Conservation (phyloP, 108 stramenopile species). For the Pelagomonas calceolata region DNA sequence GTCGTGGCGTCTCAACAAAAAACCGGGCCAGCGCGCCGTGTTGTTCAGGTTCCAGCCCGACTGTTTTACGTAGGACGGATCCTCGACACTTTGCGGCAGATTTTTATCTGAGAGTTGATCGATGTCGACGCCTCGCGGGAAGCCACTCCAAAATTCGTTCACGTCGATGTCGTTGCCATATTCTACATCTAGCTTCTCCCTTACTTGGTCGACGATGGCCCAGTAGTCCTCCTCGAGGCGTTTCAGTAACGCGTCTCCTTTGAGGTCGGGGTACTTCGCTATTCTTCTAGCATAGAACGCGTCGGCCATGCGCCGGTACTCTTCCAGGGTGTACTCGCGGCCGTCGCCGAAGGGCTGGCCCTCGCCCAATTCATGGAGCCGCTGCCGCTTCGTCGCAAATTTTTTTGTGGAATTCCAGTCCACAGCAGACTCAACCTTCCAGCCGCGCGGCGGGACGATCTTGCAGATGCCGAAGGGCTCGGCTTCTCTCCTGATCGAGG, state of each 20-base stretch:
- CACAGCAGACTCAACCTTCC: constrained; percentile 50
- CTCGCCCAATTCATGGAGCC: constrained; percentile 13
- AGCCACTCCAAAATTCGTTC: constrained; percentile 70
- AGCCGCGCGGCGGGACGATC: constrained; percentile 87
- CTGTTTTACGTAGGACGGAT: constrained; percentile 5
- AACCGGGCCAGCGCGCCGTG: constrained; percentile 68
- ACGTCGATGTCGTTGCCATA: constrained; percentile 86
- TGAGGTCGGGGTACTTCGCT: constrained; percentile 27
- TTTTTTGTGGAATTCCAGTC: constrained; percentile 46
- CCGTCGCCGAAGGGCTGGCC: constrained; percentile 69
- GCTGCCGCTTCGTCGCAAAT: constrained; percentile 71
- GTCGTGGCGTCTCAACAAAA: constrained; percentile 71
- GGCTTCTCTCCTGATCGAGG: constrained; percentile 40
- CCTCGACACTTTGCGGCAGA: neutral
- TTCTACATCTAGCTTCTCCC: constrained; percentile 50
- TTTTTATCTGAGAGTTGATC: neutral
- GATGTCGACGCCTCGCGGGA: constrained; percentile 37
- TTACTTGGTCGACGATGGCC: constrained; percentile 73
- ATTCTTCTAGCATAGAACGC: constrained; percentile 21
- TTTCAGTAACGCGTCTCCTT: too few species aligned
- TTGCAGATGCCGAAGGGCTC: constrained; percentile 86
- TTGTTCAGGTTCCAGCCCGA: constrained; percentile 97
- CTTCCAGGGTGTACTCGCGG: constrained; percentile 57
- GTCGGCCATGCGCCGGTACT: constrained; percentile 48
- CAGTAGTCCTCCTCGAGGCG: constrained; percentile 87